Evolutionary conservation across 2,329 filamentous ascomycete species (phyloP), one percentile per base, ranked within the genome.

Genomic region (Arthrobotrys musiformis): DNA sequence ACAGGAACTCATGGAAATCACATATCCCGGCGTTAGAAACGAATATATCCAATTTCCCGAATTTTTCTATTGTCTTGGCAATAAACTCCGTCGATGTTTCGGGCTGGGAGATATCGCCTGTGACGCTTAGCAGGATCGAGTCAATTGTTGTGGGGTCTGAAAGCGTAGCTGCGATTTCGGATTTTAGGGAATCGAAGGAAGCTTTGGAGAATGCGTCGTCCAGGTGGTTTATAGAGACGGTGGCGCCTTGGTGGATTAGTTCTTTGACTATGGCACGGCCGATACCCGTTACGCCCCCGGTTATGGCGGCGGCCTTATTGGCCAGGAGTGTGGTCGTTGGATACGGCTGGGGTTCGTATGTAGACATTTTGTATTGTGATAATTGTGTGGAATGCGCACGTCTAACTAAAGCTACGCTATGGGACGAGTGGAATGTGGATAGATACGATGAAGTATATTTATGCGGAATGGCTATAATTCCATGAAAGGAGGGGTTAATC

Each of bases 201-300:
- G 81, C 78, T 35, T 82, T 80, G 83, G 90, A 89, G 52, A 83
- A 84, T 2, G 84, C 82, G 5, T 89, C 86, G 70, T 88, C 91
- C 1, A 94, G 88, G 58, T 81, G 79, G 73, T 80, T 97, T 78
- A 96, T 89, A 28, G 91, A 89, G 33, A 96, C 92, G 82, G 88
- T 88, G 80, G 91, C 92, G 79, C 93, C 93, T 80, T 96, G 92
- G 3, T 87, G 86, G 63, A 94, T 85, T 83, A 92, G 96, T 81
- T 90, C 90, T 61, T 97, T 87, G 46, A 91, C 90, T 79, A 97
- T 96, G 80, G 93, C 93, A 79, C 92, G 89, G 63, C 93, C 93
- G 81, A 97, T 97, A 68, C 93, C 93, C 0, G 93, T 96, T 2
- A 91, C 91, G 70, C 92, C 93, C 79, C 93, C 93, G 0, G 93